These are phyloP conservation scores for Micromonas commoda DNA, from an alignment of 139 green algal genomes.

Conservation along the genomic window DNA sequence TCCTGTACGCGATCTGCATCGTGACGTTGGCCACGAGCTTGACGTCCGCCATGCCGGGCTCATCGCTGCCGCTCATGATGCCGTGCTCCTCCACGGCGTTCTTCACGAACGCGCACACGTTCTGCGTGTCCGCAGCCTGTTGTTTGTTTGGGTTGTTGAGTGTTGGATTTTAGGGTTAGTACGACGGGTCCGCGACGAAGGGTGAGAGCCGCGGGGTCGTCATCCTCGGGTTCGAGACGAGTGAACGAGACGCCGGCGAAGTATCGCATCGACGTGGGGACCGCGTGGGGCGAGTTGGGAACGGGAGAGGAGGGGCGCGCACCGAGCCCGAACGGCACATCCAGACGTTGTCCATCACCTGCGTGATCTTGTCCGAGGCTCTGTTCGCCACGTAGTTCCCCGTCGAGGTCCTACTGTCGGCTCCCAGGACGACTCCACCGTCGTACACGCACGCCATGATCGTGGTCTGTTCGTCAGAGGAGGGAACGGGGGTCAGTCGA, in stretches of 20 bases:
- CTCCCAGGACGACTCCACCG: conserved; percentile 28
- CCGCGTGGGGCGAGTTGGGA: too few species aligned
- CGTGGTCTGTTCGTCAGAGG: conserved; percentile 24
- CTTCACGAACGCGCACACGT: conserved; percentile 68
- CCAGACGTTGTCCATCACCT: conserved; percentile 32
- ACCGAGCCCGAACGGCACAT: conserved; percentile 32
- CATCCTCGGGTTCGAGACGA: background rate
- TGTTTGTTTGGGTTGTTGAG: too few species aligned
- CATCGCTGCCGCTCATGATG: conserved; percentile 16
- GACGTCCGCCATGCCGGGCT: conserved; percentile 52
- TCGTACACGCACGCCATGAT: conserved; percentile 33
- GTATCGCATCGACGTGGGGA: too few species aligned
- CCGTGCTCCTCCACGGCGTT: conserved; percentile 1
- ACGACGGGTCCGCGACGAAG: background rate
- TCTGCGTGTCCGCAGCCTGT: conserved; percentile 72
- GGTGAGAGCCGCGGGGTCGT: background rate
- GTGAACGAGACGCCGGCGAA: too few species aligned
- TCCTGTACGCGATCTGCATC: conserved; percentile 45
- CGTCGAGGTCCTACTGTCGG: conserved; percentile 36
- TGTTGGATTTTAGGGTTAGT: too few species aligned
- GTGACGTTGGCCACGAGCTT: conserved; percentile 22
- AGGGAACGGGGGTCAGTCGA: background rate
- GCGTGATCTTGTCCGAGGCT: conserved; percentile 38
- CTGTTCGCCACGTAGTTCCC: conserved; percentile 38
- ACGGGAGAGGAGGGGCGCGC: too few species aligned